phyloP scores from a whole-genome alignment of 2,329 filamentous ascomycete species.

The Aspergillus nomiae region DNA sequence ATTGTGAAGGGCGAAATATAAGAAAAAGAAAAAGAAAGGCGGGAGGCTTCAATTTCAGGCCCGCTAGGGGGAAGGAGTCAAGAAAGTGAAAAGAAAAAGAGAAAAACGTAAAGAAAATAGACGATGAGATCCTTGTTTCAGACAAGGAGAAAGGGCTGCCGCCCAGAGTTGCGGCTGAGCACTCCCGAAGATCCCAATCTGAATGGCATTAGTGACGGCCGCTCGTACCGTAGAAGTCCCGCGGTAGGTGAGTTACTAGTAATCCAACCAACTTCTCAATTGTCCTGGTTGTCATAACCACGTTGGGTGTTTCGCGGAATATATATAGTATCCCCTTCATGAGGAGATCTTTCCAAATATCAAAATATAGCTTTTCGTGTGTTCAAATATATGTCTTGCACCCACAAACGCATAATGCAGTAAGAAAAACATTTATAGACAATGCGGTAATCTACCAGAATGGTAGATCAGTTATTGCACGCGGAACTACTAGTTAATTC shows the following conservation, averaged over 20 bases:
- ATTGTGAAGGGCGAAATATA: not conserved
- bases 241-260: too few species aligned
- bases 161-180: not conserved
- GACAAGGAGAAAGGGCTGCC: not conserved
- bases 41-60: not conserved
- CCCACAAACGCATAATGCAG: not conserved
- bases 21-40: not conserved
- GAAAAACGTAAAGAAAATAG: not conserved
- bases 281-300: not conserved
- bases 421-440: not conserved
- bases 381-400: not conserved
- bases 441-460: not conserved
- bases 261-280: not conserved
- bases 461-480: not conserved
- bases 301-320: not conserved
- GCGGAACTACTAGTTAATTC: not conserved
- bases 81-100: not conserved
- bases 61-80: not conserved
- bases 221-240: too few species aligned
- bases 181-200: conserved; percentile 1
- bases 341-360: not conserved
- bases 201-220: not conserved
- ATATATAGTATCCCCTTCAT: not conserved
- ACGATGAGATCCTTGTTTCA: not conserved
- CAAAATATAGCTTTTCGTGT: not conserved